A percentile compares a stretch with the other conserved stretches of the same genome.
phyloP scores from a whole-genome alignment of 345 rosid species.

The Ceriops tagal region DNA sequence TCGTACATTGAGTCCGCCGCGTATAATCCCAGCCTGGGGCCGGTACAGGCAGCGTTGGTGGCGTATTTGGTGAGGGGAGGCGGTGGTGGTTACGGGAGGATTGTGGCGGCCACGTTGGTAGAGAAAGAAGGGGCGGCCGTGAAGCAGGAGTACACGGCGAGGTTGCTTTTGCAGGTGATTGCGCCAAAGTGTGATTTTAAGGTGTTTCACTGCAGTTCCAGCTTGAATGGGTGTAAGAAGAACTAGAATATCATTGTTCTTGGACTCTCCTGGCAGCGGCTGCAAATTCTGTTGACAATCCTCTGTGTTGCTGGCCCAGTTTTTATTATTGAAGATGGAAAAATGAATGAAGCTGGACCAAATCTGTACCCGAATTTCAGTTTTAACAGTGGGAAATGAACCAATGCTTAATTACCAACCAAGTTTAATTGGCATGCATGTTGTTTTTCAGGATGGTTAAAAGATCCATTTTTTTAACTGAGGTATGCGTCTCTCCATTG shows the following conservation, averaged over 20 bases:
- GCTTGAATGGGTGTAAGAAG: not conserved
- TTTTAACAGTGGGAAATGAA: too few relatives aligned
- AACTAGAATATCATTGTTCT: not conserved
- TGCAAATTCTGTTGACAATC: not conserved
- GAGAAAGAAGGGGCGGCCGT: slow-evolving; percentile 70
- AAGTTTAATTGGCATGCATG: not conserved
- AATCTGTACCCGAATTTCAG: too few relatives aligned
- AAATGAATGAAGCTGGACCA: not conserved
- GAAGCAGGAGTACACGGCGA: slow-evolving; percentile 65
- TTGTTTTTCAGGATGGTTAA: too few relatives aligned
- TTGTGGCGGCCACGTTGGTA: slow-evolving; percentile 64
- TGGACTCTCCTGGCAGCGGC: not conserved
- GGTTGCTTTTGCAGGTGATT: slow-evolving; percentile 55
- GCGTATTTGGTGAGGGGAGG: slow-evolving; percentile 58
- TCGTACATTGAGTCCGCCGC: slow-evolving; percentile 94
- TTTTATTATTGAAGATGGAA: not conserved
- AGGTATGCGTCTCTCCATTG: too few relatives aligned
- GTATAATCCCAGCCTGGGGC: slow-evolving; percentile 90
- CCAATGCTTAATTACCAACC: too few relatives aligned
- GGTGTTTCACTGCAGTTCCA: slow-evolving; percentile 51
- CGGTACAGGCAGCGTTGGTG: slow-evolving; percentile 87
- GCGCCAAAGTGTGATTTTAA: slow-evolving; percentile 68
- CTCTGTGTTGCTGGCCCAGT: not conserved
- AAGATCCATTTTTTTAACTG: too few relatives aligned
- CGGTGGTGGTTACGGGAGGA: slow-evolving; percentile 74